phyloP scores from a whole-genome alignment of 768 basidiomycete species.

The Amanita brunnescens region DNA sequence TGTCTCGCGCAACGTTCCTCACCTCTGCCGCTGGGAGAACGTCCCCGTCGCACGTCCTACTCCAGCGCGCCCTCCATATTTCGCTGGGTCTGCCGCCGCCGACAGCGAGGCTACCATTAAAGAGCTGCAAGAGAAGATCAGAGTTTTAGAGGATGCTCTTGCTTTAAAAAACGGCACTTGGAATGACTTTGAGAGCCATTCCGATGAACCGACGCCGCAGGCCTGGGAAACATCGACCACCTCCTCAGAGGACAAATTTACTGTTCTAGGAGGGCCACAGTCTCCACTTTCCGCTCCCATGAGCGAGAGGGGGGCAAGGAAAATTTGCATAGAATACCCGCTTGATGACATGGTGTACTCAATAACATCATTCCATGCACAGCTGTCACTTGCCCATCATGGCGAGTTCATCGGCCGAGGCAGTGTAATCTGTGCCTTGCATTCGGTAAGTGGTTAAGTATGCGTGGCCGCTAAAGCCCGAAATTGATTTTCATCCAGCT shows the following conservation, averaged over 20 bases:
- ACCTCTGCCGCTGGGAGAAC: constrained; percentile 39
- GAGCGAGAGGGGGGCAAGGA: neutral
- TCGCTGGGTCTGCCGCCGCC: neutral
- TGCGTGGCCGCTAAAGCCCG: neutral
- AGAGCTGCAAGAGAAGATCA: constrained; percentile 20
- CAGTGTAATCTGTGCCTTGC: constrained; percentile 37
- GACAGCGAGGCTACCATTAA: constrained; percentile 15
- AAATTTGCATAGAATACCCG: constrained; percentile 12
- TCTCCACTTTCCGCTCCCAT: neutral
- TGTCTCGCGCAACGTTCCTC: constrained; percentile 28
- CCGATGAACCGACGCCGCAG: neutral
- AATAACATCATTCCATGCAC: constrained; percentile 31
- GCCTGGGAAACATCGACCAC: neutral
- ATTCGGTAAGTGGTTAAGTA: constrained; percentile 25
- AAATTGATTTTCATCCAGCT: constrained; percentile 19
- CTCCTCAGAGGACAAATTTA: neutral
- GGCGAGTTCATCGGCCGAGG: constrained; percentile 42
- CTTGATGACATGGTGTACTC: constrained; percentile 29
- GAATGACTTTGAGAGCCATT: neutral
- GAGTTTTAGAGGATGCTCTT: constrained; percentile 19
- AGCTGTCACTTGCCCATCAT: constrained; percentile 36
- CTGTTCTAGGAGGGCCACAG: neutral
- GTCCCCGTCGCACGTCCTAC: constrained; percentile 34
- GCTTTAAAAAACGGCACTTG: neutral
- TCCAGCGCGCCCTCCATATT: constrained; percentile 27